These are phyloP conservation scores for Galerina marginata DNA, from an alignment of 768 basidiomycete genomes.

Conservation along the genomic window DNA sequence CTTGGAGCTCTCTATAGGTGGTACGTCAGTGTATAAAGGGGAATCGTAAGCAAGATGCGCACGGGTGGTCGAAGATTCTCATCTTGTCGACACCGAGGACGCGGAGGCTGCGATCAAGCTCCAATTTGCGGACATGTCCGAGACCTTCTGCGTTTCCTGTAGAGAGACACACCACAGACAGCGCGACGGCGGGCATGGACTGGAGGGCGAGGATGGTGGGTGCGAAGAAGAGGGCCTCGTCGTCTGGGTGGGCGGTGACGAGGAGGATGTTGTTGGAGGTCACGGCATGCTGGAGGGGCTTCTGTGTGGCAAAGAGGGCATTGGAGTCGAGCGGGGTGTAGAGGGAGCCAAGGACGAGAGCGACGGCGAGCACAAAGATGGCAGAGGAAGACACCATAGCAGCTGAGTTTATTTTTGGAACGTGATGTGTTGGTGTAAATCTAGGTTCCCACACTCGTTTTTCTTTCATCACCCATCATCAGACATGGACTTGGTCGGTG, in stretches of 20 bases:
- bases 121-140: constrained; percentile 60
- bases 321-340: constrained; percentile 36
- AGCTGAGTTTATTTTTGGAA: background rate
- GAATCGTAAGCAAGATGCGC: constrained; percentile 31
- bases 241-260: constrained; percentile 93
- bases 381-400: constrained; percentile 26
- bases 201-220: constrained; percentile 74
- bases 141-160: constrained; percentile 81
- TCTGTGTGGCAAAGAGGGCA: constrained; percentile 27
- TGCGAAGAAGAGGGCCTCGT: constrained; percentile 93
- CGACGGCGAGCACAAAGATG: constrained; percentile 33
- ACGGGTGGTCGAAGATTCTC: constrained; percentile 77
- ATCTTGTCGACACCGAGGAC: constrained; percentile 67
- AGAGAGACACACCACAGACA: constrained; percentile 67
- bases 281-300: constrained; percentile 13
- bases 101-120: constrained; percentile 68
- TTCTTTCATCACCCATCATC: constrained; percentile 17
- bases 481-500: constrained; percentile 24
- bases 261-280: constrained; percentile 55
- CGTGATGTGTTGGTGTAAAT: constrained; percentile 1
- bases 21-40: too few species aligned
- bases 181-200: constrained; percentile 18
- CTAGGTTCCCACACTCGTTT: constrained; percentile 16
- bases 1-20: constrained; percentile 60
- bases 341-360: constrained; percentile 37